Conservation (phyloP, 768 basidiomycete genomes). For the Solioccasus polychromus region DNA sequence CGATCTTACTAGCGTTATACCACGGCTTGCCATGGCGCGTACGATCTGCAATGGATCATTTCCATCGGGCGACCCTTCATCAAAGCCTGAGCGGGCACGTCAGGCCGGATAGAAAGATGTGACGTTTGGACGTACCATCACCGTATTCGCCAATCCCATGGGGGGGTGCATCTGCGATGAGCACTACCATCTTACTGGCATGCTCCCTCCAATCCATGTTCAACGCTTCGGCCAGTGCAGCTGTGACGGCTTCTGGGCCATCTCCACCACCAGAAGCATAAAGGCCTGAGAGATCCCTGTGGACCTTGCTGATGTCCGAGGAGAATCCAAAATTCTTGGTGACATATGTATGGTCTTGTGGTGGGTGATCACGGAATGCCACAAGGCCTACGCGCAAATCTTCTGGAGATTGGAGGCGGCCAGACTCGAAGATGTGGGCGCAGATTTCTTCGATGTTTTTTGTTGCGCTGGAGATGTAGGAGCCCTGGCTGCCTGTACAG, state of each 20-base stretch:
- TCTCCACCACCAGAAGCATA: conserved; percentile 92
- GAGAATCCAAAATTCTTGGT: conserved; percentile 94
- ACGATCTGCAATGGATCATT: conserved; percentile 86
- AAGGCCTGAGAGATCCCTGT: conserved; percentile 75
- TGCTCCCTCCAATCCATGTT: conserved; percentile 87
- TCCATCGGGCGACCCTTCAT: conserved; percentile 92
- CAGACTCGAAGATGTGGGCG: conserved; percentile 91
- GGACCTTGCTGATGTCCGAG: conserved; percentile 84
- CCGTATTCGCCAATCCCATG: conserved; percentile 98
- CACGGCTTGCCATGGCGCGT: conserved; percentile 84
- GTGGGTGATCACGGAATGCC: conserved; percentile 95
- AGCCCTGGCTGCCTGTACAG: conserved; percentile 89
- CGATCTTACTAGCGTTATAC: conserved; percentile 79
- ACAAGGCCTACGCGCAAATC: conserved; percentile 91
- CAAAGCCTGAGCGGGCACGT: conserved; percentile 60
- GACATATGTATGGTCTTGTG: conserved; percentile 94
- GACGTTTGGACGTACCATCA: conserved; percentile 59
- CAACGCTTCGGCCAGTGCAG: conserved; percentile 81
- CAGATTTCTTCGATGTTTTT: conserved; percentile 97
- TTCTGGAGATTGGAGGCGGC: conserved; percentile 80
- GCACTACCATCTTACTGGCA: conserved; percentile 93
- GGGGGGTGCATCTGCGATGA: conserved; percentile 96
- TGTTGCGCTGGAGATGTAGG: conserved; percentile 89
- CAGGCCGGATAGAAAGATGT: conserved; percentile 7
- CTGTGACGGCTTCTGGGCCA: conserved; percentile 96